Percentiles rank a stretch among this genome's conserved stretches.
phyloP scores from a whole-genome alignment of 2,329 filamentous ascomycete species.

The Botrytis galanthina region DNA sequence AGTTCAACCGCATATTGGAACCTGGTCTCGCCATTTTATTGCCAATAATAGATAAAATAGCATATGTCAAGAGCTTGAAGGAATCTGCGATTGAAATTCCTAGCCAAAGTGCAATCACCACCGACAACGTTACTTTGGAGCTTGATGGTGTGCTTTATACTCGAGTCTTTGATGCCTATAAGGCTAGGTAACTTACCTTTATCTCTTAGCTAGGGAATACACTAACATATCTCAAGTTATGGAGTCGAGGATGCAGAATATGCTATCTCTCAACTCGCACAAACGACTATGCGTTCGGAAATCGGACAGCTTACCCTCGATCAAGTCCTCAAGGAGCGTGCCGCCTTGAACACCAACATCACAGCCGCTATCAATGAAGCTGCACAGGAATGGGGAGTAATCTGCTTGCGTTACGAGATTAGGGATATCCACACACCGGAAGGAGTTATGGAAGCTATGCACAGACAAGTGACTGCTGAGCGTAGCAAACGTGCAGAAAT shows the following conservation, averaged over 20 bases:
- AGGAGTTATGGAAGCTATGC: slow-evolving; percentile 95
- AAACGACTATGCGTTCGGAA: slow-evolving; percentile 98
- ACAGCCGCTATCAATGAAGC: slow-evolving; percentile 99
- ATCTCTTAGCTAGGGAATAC: neutral
- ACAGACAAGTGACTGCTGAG: slow-evolving; percentile 95
- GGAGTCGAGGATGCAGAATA: slow-evolving; percentile 98
- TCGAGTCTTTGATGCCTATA: slow-evolving; percentile 95
- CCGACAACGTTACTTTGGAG: slow-evolving; percentile 96
- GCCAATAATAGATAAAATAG: slow-evolving; percentile 90
- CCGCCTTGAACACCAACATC: slow-evolving; percentile 94
- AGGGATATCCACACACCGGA: slow-evolving; percentile 95
- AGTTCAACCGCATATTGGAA: slow-evolving; percentile 89
- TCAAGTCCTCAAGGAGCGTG: slow-evolving; percentile 95
- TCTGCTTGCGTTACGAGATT: slow-evolving; percentile 96
- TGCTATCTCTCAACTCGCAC: slow-evolving; percentile 94
- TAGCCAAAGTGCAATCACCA: slow-evolving; percentile 95
- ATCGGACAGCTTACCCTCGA: slow-evolving; percentile 96
- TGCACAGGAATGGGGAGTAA: slow-evolving; percentile 93
- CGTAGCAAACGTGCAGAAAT: slow-evolving; percentile 97
- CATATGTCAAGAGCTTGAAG: slow-evolving; percentile 97
- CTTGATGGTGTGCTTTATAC: slow-evolving; percentile 95
- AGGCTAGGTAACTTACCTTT: slow-evolving; percentile 68
- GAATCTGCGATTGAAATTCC: slow-evolving; percentile 96
- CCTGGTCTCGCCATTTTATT: slow-evolving; percentile 86
- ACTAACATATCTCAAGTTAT: slow-evolving; percentile 58